Evolutionary conservation across 345 rosid species (phyloP).

Genomic region (Dimocarpus longan): DNA sequence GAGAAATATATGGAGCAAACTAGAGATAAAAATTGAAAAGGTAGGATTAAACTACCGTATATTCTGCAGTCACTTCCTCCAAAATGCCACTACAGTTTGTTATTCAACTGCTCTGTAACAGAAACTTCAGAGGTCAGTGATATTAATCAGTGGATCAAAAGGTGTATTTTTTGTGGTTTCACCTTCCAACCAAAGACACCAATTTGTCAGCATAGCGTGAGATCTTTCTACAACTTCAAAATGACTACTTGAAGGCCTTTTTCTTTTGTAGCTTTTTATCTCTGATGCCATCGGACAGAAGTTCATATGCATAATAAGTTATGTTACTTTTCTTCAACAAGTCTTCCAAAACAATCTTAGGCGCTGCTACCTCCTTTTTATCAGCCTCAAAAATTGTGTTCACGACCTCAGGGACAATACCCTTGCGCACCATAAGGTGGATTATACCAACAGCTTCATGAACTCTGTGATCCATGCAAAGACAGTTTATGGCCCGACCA

Average conservation of each 20-base stretch:
- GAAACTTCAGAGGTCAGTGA: not conserved
- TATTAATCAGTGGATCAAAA: not conserved
- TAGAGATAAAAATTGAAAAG: not conserved
- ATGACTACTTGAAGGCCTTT: conserved; percentile 35
- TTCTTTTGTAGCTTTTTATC: conserved; percentile 70
- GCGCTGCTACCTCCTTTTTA: conserved; percentile 81
- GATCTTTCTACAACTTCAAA: conserved; percentile 18
- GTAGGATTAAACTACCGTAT: not conserved
- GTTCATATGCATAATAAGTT: conserved; percentile 82
- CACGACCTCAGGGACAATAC: conserved; percentile 77
- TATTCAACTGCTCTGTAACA: not conserved
- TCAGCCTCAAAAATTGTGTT: conserved; percentile 70
- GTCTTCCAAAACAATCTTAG: conserved; percentile 88
- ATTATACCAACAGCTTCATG: conserved; percentile 71
- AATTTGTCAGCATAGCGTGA: conserved; percentile 11
- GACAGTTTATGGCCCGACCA: conserved; percentile 86
- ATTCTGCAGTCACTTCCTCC: not conserved
- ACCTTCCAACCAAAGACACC: conserved; percentile 12
- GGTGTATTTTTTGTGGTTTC: not conserved
- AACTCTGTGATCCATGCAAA: conserved; percentile 67
- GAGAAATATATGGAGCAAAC: conserved; percentile 13
- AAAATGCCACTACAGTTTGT: not conserved
- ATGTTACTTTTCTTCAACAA: conserved; percentile 78
- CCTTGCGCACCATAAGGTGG: conserved; percentile 68
- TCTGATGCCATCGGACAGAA: conserved; percentile 80